Percentiles rank a stretch among this genome's conserved stretches.
Evolutionary conservation across 2,329 filamentous ascomycete species (phyloP).

Genomic region (Ceratocystis cubensis): DNA sequence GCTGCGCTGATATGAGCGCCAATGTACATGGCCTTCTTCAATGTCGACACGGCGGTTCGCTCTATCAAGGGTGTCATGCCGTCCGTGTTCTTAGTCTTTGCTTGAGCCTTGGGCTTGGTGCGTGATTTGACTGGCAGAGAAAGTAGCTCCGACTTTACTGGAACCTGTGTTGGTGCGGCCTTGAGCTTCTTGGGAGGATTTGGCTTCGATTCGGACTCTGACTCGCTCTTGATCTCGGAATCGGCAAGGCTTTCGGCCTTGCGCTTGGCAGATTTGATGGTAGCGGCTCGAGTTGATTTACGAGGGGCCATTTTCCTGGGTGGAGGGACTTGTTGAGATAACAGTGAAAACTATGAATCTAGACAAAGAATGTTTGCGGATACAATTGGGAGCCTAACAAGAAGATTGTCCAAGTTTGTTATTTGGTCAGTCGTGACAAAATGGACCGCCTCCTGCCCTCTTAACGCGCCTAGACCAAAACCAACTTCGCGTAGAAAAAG

Average conservation of each 20-base stretch:
- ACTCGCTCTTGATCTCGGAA: slow-evolving; percentile 23
- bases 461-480: not conserved
- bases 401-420: too few species aligned
- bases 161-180: slow-evolving; percentile 22
- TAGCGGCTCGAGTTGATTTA: slow-evolving; percentile 17
- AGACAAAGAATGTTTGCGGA: too few species aligned
- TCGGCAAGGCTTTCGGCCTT: slow-evolving; percentile 23
- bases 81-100: slow-evolving; percentile 30
- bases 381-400: too few species aligned
- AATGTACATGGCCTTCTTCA: slow-evolving; percentile 64
- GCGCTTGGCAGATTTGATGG: slow-evolving; percentile 13
- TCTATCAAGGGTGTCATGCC: slow-evolving; percentile 48
- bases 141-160: slow-evolving; percentile 12
- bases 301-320: slow-evolving; percentile 3
- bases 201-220: slow-evolving; percentile 22
- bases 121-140: slow-evolving; percentile 15
- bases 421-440: too few species aligned
- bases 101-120: slow-evolving; percentile 24
- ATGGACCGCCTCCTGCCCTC: too few species aligned
- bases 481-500: not conserved
- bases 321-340: not conserved
- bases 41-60: slow-evolving; percentile 49
- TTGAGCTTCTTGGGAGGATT: slow-evolving; percentile 35
- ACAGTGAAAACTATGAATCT: not conserved
- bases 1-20: slow-evolving; percentile 87